Evolutionary conservation across 2,329 filamentous ascomycete species (phyloP), one percentile per base, ranked within the genome.

Genomic region (Neurospora sp.): DNA sequence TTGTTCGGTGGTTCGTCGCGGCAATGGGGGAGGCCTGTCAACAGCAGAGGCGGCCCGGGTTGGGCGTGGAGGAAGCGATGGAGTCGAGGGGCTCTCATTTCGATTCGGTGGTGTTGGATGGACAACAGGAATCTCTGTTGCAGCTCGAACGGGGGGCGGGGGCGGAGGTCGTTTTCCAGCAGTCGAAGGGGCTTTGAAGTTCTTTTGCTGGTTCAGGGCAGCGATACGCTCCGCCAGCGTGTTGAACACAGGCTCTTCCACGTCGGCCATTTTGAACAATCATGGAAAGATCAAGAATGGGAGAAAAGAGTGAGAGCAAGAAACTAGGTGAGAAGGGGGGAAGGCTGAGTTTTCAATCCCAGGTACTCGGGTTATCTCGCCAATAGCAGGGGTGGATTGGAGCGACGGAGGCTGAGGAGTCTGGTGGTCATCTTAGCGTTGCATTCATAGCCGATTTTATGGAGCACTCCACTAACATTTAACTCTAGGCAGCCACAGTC

Each of bases 151-250:
- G 13, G 83, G 81, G 66, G 84, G 84, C 15, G 82, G 82, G 72
- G 85, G 82, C 36, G 82, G 80, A 33, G 82, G 79, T 69, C 79
- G 78, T 76, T 81, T 82, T 33, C 75, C 73, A 17, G 75, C 74
- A 2, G 68, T 69, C 36, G 78, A 78, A 28, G 80, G 79, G 15
- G 79, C 75, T 70, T 80, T 80, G 80, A 90, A 87, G 80, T 86
- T 86, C 78, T 87, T 86, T 78, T 89, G 84, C 76, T 82, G 80
- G 74, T 90, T 90, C 73, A 90, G 82, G 38, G 88, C 88, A 10
- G 88, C 87, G 72, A 90, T 90, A 68, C 88, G 84, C 78, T 89
- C 87, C 4, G 86, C 84, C 36, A 90, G 82, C 8, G 85, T 85
- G 71, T 81, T 88, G 78, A 88, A 89, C 72, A 85, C 85, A 46